A percentile compares a stretch with the other conserved stretches of the same genome.
These are phyloP conservation scores for Mrakia hoshinonis DNA, from an alignment of 768 basidiomycete genomes.

Conservation along the genomic window DNA sequence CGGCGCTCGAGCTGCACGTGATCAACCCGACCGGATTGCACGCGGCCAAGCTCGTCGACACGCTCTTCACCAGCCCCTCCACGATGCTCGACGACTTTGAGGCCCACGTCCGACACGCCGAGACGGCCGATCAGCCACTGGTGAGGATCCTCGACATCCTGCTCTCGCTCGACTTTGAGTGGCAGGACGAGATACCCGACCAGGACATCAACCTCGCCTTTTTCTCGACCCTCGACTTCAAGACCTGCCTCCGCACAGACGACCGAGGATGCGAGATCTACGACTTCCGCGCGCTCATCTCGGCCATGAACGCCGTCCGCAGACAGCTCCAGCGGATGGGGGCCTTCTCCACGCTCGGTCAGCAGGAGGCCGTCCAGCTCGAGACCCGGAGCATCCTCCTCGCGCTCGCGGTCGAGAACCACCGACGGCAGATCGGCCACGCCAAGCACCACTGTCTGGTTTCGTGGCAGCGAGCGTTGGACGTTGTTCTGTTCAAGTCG, in stretches of 20 bases:
- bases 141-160: constrained; percentile 79
- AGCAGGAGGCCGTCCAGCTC: constrained; percentile 56
- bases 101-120: constrained; percentile 42
- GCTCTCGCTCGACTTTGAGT: constrained; percentile 76
- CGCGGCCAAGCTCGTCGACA: constrained; percentile 64
- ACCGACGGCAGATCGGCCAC: constrained; percentile 67
- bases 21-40: constrained; percentile 62
- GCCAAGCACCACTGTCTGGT: constrained; percentile 64
- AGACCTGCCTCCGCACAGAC: constrained; percentile 60
- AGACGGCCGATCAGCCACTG: constrained; percentile 55
- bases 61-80: constrained; percentile 57
- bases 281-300: constrained; percentile 62
- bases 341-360: constrained; percentile 48
- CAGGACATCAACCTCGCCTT: constrained; percentile 52
- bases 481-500: constrained; percentile 76
- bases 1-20: constrained; percentile 79
- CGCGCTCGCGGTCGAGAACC: constrained; percentile 79
- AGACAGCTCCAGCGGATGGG: constrained; percentile 61
- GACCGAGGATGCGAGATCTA: constrained; percentile 71
- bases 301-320: constrained; percentile 56
- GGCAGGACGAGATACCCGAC: constrained; percentile 65
- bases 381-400: constrained; percentile 72
- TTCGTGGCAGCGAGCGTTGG: constrained; percentile 75
- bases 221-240: constrained; percentile 57
- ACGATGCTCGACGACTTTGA: constrained; percentile 45